These are phyloP conservation scores for Botrytis aclada DNA, from an alignment of 2,329 filamentous ascomycete genomes.

Conservation along the genomic window DNA sequence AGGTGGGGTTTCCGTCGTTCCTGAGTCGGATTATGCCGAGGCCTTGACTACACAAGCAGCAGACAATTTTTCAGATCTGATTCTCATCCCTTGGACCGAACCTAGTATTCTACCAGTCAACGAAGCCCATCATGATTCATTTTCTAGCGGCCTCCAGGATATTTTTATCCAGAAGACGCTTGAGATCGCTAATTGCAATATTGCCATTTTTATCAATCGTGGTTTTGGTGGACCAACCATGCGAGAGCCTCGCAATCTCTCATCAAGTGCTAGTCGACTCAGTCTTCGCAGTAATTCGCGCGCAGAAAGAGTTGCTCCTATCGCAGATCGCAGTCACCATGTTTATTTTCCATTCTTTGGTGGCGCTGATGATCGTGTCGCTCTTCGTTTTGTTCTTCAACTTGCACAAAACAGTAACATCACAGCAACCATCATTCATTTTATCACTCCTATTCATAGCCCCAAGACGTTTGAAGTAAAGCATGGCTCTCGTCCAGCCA, in stretches of 20 bases:
- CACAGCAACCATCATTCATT: constrained; percentile 70
- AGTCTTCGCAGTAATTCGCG: constrained; percentile 56
- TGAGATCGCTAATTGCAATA: constrained; percentile 59
- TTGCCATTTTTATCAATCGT: constrained; percentile 77
- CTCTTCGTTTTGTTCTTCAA: constrained; percentile 78
- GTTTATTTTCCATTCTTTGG: constrained; percentile 87
- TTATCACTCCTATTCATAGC: constrained; percentile 40
- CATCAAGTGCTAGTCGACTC: constrained; percentile 51
- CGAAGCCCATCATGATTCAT: constrained; percentile 51
- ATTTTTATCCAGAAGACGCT: constrained; percentile 71
- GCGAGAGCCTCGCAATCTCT: constrained; percentile 41
- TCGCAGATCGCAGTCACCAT: constrained; percentile 70
- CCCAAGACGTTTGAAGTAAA: constrained; percentile 26
- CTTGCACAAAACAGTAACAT: constrained; percentile 76
- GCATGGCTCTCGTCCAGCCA: constrained; percentile 7
- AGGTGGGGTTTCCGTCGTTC: constrained; percentile 76
- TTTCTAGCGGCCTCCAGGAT: constrained; percentile 62
- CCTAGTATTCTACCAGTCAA: constrained; percentile 69
- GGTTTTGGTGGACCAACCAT: constrained; percentile 53
- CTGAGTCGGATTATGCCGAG: constrained; percentile 74
- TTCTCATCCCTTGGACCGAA: constrained; percentile 87
- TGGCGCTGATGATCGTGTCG: constrained; percentile 75
- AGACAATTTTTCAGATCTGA: constrained; percentile 67
- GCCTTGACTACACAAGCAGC: constrained; percentile 68
- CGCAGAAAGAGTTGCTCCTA: constrained; percentile 56